Percentiles rank a stretch among this genome's conserved stretches.
These are phyloP conservation scores for Multifurca ochricompacta DNA, from an alignment of 768 basidiomycete species.

Conservation along the genomic window DNA sequence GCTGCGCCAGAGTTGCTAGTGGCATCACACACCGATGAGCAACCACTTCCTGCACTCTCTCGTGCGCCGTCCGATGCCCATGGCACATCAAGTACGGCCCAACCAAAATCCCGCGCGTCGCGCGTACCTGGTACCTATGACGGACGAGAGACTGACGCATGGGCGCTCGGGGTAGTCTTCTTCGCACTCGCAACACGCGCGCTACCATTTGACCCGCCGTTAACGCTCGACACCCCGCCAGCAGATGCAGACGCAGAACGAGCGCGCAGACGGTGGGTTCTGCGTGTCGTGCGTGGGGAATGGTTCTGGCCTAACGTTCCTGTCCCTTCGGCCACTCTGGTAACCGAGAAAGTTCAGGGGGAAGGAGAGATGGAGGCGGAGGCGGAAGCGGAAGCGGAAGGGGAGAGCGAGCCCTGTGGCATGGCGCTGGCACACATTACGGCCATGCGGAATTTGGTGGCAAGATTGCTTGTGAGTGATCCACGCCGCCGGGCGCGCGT, in stretches of 20 bases:
- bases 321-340: constrained; percentile 2
- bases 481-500: constrained; percentile 55
- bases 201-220: constrained; percentile 56
- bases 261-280: constrained; percentile 47
- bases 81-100: neutral
- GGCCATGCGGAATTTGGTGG: constrained; percentile 50
- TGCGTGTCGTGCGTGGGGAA: constrained; percentile 75
- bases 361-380: constrained; percentile 27
- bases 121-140: constrained; percentile 53
- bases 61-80: constrained; percentile 15
- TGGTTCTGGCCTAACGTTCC: constrained; percentile 55
- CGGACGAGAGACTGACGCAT: constrained; percentile 77
- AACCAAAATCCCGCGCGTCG: constrained; percentile 33
- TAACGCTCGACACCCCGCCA: constrained; percentile 21
- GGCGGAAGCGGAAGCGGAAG: neutral
- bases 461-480: constrained; percentile 59
- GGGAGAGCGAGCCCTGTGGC: constrained; percentile 24
- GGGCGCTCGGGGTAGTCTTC: constrained; percentile 86
- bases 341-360: constrained; percentile 2
- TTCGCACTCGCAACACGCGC: constrained; percentile 65
- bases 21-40: constrained; percentile 22
- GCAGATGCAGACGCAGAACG: constrained; percentile 32
- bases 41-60: constrained; percentile 14
- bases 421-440: constrained; percentile 33
- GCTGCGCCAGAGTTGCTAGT: constrained; percentile 74